These are phyloP conservation scores for Begonia masoniana DNA, from an alignment of 306 rosid species.

Conservation along the genomic window DNA sequence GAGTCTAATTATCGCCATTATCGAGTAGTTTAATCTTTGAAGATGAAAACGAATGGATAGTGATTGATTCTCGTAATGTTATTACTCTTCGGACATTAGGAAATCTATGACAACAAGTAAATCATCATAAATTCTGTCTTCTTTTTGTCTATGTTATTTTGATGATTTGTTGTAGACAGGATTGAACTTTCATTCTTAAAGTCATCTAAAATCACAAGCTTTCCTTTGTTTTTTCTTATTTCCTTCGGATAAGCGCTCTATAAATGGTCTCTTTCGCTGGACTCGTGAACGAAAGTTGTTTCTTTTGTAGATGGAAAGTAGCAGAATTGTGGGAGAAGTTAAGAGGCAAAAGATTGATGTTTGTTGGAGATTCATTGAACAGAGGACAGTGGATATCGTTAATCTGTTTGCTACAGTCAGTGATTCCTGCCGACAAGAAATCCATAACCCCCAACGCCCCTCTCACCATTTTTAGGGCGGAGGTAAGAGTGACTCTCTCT, in stretches of 20 bases:
- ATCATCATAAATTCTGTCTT: too few relatives aligned
- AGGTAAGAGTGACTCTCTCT: slow-evolving; percentile 29
- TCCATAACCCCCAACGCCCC: slow-evolving; percentile 89
- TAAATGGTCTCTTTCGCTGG: background rate
- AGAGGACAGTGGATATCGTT: slow-evolving; percentile 98
- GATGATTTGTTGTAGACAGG: too few relatives aligned
- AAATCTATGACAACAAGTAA: too few relatives aligned
- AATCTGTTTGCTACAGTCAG: slow-evolving; percentile 88
- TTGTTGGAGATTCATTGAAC: slow-evolving; percentile 94
- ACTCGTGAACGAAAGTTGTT: slow-evolving; percentile 8
- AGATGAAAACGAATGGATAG: too few relatives aligned
- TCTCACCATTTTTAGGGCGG: slow-evolving; percentile 84
- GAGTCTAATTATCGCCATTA: too few relatives aligned
- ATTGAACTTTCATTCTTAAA: too few relatives aligned
- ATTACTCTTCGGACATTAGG: too few relatives aligned
- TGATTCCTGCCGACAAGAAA: slow-evolving; percentile 67
- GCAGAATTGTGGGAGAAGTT: slow-evolving; percentile 89
- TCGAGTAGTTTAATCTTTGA: too few relatives aligned
- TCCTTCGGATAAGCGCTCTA: background rate
- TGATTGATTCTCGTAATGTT: too few relatives aligned
- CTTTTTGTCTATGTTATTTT: too few relatives aligned
- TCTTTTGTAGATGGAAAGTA: slow-evolving; percentile 47
- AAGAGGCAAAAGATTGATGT: slow-evolving; percentile 85
- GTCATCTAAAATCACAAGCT: too few relatives aligned
- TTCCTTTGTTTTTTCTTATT: too few relatives aligned